Percentiles rank a stretch among this genome's conserved stretches.
Conservation (phyloP, 2,329 filamentous ascomycete genomes). For the Exophiala bonariae region DNA sequence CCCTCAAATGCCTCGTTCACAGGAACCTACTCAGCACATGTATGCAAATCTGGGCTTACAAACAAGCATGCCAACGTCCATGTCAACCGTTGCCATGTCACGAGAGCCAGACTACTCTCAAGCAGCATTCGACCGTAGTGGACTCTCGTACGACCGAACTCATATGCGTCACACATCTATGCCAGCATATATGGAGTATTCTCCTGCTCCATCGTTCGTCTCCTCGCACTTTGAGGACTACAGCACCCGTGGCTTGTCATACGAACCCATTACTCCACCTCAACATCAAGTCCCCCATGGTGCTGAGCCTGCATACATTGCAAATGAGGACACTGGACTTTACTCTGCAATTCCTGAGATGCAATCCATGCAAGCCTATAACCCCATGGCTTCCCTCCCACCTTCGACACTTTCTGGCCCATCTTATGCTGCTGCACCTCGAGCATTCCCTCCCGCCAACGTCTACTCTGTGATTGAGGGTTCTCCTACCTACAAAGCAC, state of each 20-base stretch:
- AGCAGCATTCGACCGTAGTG: constrained; percentile 88
- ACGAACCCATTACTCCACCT: constrained; percentile 93
- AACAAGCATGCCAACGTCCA: constrained; percentile 59
- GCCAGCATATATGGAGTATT: constrained; percentile 98
- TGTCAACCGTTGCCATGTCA: constrained; percentile 74
- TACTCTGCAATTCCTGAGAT: constrained; percentile 95
- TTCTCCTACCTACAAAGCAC: constrained; percentile 97
- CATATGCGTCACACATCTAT: constrained; percentile 98
- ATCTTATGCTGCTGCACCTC: constrained; percentile 66
- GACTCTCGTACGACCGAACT: constrained; percentile 76
- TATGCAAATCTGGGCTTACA: constrained; percentile 72
- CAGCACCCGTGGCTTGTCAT: constrained; percentile 92
- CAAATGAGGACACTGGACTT: constrained; percentile 93
- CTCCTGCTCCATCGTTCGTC: constrained; percentile 93
- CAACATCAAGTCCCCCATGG: constrained; percentile 82
- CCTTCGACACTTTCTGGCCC: constrained; percentile 79
- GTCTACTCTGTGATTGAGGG: constrained; percentile 97
- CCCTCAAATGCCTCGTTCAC: constrained; percentile 57
- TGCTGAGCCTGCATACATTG: constrained; percentile 92
- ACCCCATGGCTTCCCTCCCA: constrained; percentile 87
- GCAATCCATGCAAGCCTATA: constrained; percentile 71
- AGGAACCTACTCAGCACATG: constrained; percentile 68
- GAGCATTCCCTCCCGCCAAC: constrained; percentile 70
- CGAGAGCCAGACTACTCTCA: constrained; percentile 81
- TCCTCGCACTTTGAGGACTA: constrained; percentile 99